Evolutionary conservation across 352 stramenopile genomes (phyloP).

Genomic region (Phytophthora meadii): DNA sequence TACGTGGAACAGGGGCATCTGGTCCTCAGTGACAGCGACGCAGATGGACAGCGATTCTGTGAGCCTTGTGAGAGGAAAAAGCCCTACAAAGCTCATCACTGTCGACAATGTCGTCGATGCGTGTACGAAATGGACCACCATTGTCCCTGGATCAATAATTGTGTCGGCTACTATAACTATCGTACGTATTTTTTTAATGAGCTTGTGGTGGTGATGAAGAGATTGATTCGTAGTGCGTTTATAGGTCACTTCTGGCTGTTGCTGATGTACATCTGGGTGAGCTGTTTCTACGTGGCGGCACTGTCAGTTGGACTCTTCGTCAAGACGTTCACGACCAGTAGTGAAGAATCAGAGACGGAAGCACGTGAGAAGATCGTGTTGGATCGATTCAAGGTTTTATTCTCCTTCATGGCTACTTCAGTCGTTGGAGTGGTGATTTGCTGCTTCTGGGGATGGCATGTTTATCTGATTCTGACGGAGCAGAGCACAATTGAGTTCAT

Average conservation of each 20-base stretch:
- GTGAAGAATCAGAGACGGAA: slow-evolving; percentile 17
- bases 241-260: slow-evolving; percentile 59
- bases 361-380: slow-evolving; percentile 25
- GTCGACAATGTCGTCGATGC: slow-evolving; percentile 87
- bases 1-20: slow-evolving; percentile 33
- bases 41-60: slow-evolving; percentile 21
- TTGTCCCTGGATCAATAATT: slow-evolving; percentile 98
- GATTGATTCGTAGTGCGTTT: slow-evolving; percentile 2
- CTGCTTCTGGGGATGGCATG: slow-evolving; percentile 51
- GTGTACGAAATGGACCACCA: slow-evolving; percentile 98
- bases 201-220: neutral
- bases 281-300: slow-evolving; percentile 48
- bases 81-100: slow-evolving; percentile 60
- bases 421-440: slow-evolving; percentile 42
- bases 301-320: slow-evolving; percentile 45
- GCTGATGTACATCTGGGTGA: slow-evolving; percentile 55
- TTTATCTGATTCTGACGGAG: slow-evolving; percentile 53
- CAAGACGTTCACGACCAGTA: slow-evolving; percentile 19
- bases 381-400: slow-evolving; percentile 38
- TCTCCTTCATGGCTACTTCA: slow-evolving; percentile 49
- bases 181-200: slow-evolving; percentile 34
- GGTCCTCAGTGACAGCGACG: neutral
- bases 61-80: slow-evolving; percentile 30
- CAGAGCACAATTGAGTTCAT: slow-evolving; percentile 54
- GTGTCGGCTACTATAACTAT: slow-evolving; percentile 97